Conservation (phyloP, 305 asterid genomes). For the Fraxinus velutina region DNA sequence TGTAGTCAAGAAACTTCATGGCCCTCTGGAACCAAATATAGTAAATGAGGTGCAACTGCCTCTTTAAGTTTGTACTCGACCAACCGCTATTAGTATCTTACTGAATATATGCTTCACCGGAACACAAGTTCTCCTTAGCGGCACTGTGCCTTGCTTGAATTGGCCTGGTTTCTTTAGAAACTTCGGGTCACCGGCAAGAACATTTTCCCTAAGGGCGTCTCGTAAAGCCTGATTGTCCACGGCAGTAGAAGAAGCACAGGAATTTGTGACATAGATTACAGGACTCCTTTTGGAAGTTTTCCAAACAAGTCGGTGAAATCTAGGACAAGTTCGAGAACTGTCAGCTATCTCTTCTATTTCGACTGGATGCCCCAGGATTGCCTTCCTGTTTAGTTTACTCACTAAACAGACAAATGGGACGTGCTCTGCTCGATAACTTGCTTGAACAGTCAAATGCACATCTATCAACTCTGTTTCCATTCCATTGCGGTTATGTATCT, state of each 20-base stretch:
- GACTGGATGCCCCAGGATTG: constrained; percentile 50
- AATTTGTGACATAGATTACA: constrained; percentile 37
- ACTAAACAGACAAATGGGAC: constrained; percentile 47
- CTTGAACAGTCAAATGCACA: constrained; percentile 39
- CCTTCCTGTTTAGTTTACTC: constrained; percentile 35
- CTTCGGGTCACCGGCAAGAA: constrained; percentile 18
- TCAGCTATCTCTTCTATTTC: constrained; percentile 33
- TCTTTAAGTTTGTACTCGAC: constrained; percentile 16
- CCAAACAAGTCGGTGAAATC: constrained; percentile 45
- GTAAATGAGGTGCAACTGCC: neutral
- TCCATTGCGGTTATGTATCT: neutral
- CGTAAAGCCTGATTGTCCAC: constrained; percentile 12
- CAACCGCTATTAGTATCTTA: constrained; percentile 38
- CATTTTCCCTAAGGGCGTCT: constrained; percentile 18
- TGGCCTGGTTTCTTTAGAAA: neutral
- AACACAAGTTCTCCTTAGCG: constrained; percentile 33
- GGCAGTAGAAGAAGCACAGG: constrained; percentile 22
- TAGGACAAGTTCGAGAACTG: constrained; percentile 14
- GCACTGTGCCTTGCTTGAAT: constrained; percentile 13
- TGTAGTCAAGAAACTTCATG: neutral
- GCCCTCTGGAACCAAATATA: neutral
- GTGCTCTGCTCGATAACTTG: constrained; percentile 30
- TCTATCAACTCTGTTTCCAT: constrained; percentile 34
- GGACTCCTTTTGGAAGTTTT: constrained; percentile 50
- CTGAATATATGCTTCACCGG: constrained; percentile 47